Base-by-base conservation (phyloP, 2,329 filamentous ascomycete species). In the Elsinoe arachidis region DNA sequence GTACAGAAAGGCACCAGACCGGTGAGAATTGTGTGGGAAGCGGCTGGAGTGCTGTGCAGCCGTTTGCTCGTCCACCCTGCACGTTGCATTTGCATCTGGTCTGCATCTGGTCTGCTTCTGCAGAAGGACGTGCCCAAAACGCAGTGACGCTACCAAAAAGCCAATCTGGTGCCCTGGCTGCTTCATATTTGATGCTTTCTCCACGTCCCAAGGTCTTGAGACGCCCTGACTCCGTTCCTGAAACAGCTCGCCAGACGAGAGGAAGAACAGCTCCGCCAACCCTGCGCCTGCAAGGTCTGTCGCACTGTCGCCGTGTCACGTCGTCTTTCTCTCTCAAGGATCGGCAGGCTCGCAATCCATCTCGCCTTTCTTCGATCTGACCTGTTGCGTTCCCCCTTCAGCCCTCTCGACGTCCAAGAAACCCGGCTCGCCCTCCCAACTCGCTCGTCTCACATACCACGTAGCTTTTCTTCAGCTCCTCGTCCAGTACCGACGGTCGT, bases 221-320 rank as follows among this genome's bases (percentile, higher is more conserved):
- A 35, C 49, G 49, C 49, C 34, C 49, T 39, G 49, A 21, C 49
- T 53, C 49, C 49, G 49, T 53, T 53, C 49, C 49, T 53, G 49
- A 53, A 53, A 53, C 49, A 35, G 41, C 41, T 46, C 41, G 41
- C 41, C 49, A 53, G 34, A 15, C 19, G 33, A 34, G 14, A 9
- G 10, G 30, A 52, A 52, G 7, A n/a, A n/a, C n/a, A n/a, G n/a
- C n/a, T n/a, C n/a, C n/a, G n/a, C n/a, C n/a, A n/a, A n/a, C n/a
- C n/a, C n/a, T n/a, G n/a, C n/a, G n/a, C 3, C 47, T 52, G 47
- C 47, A 38, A 53, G 33, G 33, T 53, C 49, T 46, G 33, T 35
- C 26, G 35, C 41, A 46, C 41, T 26, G 19, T 52, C 23, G n/a
- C 33, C 17, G 44, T 49, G 44, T 30, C 46, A 34, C 46, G 46